Evolutionary conservation across 1,284 basidiomycete genomes (phyloP).

Genomic region (Bondarzewia mesenterica): DNA sequence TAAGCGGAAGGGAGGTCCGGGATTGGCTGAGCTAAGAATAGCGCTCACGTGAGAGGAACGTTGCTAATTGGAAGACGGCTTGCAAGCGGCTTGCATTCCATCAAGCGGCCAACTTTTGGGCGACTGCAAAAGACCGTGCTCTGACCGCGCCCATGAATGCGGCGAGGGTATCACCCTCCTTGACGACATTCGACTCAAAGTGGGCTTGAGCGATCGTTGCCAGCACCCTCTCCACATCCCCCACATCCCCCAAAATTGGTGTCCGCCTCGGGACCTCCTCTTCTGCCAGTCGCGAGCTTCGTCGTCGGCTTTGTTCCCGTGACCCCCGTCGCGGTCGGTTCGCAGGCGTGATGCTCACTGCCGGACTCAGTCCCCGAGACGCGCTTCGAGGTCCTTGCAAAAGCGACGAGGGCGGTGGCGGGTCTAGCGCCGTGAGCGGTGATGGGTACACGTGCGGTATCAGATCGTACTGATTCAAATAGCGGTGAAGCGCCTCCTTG

Average conservation of each 20-base stretch:
- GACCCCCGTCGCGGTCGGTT: slow-evolving; percentile 62
- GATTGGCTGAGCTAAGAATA: neutral
- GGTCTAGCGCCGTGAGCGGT: slow-evolving; percentile 55
- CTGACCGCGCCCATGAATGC: slow-evolving; percentile 69
- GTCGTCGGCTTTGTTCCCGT: slow-evolving; percentile 44
- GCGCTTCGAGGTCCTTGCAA: slow-evolving; percentile 36
- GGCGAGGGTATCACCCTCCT: slow-evolving; percentile 74
- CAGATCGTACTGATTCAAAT: slow-evolving; percentile 62
- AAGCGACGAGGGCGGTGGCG: slow-evolving; percentile 55
- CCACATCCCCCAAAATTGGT: slow-evolving; percentile 59
- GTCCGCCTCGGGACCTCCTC: slow-evolving; percentile 44
- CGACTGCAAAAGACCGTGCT: too few species aligned
- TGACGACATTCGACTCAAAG: slow-evolving; percentile 50
- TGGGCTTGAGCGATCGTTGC: slow-evolving; percentile 63
- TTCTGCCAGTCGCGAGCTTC: slow-evolving; percentile 62
- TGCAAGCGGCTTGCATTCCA: too few species aligned
- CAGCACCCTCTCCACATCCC: slow-evolving; percentile 55
- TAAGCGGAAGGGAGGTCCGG: neutral
- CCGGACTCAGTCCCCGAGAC: slow-evolving; percentile 41
- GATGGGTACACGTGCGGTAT: slow-evolving; percentile 61
- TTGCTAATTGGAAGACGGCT: neutral
- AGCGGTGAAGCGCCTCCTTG: slow-evolving; percentile 50
- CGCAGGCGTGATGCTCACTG: slow-evolving; percentile 36
- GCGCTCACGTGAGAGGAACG: neutral
- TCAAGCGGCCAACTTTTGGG: too few species aligned